Percentiles rank a stretch among this genome's conserved stretches.
Conservation (phyloP, 2,329 filamentous ascomycete species). For the Ilyonectria mors-panacis region DNA sequence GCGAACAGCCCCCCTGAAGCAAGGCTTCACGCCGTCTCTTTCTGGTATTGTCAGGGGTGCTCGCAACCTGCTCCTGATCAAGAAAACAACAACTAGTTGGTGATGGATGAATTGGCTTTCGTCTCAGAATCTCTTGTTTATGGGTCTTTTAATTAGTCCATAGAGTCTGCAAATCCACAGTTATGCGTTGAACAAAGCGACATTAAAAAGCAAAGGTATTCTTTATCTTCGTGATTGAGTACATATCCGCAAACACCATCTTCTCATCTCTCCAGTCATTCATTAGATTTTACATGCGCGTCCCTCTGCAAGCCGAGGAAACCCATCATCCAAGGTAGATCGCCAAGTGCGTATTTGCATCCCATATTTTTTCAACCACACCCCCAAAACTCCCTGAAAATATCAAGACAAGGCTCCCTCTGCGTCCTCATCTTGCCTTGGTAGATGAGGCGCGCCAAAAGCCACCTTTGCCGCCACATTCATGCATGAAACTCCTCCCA, state of each 20-base stretch:
- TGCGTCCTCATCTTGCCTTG: neutral
- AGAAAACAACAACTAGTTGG: no score
- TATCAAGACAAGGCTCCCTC: neutral
- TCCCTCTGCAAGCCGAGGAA: neutral
- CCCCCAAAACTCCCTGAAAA: conserved; percentile 3
- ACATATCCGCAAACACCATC: neutral
- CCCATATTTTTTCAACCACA: conserved; percentile 1
- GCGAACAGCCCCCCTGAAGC: no score
- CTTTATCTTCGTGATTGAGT: neutral
- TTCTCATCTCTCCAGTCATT: conserved; percentile 4
- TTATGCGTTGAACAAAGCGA: neutral
- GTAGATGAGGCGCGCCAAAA: neutral
- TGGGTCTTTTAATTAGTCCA: no score
- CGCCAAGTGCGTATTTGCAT: conserved; percentile 1
- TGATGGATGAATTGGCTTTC: no score
- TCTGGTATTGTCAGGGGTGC: no score
- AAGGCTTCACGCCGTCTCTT: no score
- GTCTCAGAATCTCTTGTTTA: no score
- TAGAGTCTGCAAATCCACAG: no score
- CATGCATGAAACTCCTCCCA: neutral
- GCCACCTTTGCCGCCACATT: neutral
- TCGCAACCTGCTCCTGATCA: no score
- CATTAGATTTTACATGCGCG: conserved; percentile 8
- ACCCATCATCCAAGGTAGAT: neutral
- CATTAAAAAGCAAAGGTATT: neutral